Base-by-base conservation (phyloP, 202 grass and related monocot genomes). In the Brachypodium distachyon region DNA sequence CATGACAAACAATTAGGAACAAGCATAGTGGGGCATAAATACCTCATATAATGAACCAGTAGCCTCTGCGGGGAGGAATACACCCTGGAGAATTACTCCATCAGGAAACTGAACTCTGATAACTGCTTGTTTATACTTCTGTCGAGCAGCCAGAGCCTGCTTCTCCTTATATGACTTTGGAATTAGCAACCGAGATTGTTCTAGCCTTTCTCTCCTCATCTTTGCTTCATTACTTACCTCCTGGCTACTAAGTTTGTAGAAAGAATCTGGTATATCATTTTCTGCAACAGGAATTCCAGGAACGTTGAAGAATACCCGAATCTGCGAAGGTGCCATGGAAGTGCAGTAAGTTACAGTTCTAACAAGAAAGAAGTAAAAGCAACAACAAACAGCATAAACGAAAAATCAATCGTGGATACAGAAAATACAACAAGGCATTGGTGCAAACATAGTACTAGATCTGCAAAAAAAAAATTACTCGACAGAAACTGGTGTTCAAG, bases 141-240 rank as follows among this genome's bases (percentile, higher is more conserved):
- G 90, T 42, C 82, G 84, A 79, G 87, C 73, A 75, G 89, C 83
- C 49, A 92, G 42, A 56, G 87, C 83, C 75, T 90, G 89, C 71
- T 99, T 99, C 83, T 95, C 92, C 72, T 83, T 84, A 64, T 90
- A 99, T 40, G 96, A 99, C 78, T 93, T 95, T 7, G 92, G 96
- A 84, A 99, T 85, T 37, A 99, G 55, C 70, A 99, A 61, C 27
- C 89, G 83, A 67, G 96, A 99, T 67, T 90, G 84, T 42, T 85
- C 89, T 82, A 95, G 42, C 61, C 70, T 95, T 82, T 93, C 93
- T 79, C 89, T 90, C 75, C 92, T 80, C 87, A 92, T 79, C 53
- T 81, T 87, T 67, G 87, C 96, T 70, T 99, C 96, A 82, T 71
- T 92, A 51, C 79, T 85, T 77, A 95, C 49, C 79, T 99, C 96